Conservation (phyloP, 345 rosid genomes). For the Psidium friedrichsthalianum region DNA sequence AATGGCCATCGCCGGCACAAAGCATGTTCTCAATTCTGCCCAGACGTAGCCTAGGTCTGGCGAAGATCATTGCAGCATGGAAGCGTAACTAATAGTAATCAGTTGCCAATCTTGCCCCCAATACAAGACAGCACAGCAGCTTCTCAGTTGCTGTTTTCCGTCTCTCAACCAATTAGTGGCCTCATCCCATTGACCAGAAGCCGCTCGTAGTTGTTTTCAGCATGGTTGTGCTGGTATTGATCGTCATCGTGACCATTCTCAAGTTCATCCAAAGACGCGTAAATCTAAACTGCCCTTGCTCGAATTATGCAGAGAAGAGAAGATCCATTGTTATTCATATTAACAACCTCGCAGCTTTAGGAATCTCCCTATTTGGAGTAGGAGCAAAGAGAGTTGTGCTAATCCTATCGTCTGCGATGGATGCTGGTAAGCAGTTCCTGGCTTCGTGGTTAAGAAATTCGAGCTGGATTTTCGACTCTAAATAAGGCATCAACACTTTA, state of each 20-base stretch:
- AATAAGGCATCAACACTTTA: neutral
- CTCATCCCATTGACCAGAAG: neutral
- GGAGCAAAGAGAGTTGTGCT: neutral
- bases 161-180: neutral
- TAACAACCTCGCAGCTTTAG: neutral
- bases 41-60: neutral
- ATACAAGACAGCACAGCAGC: neutral
- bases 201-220: neutral
- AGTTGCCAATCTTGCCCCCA: neutral
- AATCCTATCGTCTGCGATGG: neutral
- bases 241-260: too few species aligned
- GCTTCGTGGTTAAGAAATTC: neutral
- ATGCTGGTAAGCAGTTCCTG: neutral
- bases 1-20: neutral
- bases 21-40: neutral
- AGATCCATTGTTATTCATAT: neutral
- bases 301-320: slow-evolving; percentile 29
- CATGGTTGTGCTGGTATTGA: neutral
- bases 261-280: neutral
- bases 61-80: neutral
- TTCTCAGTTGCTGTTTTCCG: neutral
- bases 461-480: neutral
- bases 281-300: slow-evolving; percentile 15
- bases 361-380: neutral
- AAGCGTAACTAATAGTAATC: neutral